A percentile compares a stretch with the other conserved stretches of the same genome.
phyloP scores from a whole-genome alignment of 176 grass and related monocot genomes.

The Echinochloa phyllopogon region DNA sequence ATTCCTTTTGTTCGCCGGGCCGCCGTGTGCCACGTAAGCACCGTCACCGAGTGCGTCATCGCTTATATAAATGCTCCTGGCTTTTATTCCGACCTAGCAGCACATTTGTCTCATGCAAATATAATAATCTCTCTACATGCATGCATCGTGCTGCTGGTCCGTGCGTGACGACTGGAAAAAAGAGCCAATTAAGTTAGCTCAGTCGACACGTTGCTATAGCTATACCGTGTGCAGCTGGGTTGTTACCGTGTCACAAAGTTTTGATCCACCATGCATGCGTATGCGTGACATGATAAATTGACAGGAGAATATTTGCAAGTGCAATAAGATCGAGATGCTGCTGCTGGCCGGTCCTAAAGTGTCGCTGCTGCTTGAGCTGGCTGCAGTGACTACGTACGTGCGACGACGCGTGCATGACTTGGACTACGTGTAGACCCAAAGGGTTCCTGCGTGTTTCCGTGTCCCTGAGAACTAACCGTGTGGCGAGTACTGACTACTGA shows the following conservation, averaged over 20 bases:
- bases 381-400: background rate
- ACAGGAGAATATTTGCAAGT: constrained; percentile 4
- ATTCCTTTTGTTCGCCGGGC: background rate
- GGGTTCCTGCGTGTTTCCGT: constrained; percentile 14
- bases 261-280: background rate
- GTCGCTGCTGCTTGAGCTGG: background rate
- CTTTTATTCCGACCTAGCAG: background rate
- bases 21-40: background rate
- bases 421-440: background rate
- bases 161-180: background rate
- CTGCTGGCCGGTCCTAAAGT: background rate
- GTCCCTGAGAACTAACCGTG: constrained; percentile 7
- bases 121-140: background rate
- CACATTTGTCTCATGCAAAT: too few species aligned
- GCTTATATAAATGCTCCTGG: background rate
- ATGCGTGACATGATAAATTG: background rate
- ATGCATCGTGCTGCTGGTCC: background rate
- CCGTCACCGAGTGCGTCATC: background rate
- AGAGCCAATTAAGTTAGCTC: background rate
- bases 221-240: background rate
- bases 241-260: background rate
- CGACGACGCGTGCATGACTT: constrained; percentile 21
- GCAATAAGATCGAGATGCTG: background rate
- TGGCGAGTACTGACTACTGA: background rate
- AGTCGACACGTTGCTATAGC: background rate